These are phyloP conservation scores for Plasmodium vivax DNA, from an alignment of 169 alveolate species.

Conservation along the genomic window DNA sequence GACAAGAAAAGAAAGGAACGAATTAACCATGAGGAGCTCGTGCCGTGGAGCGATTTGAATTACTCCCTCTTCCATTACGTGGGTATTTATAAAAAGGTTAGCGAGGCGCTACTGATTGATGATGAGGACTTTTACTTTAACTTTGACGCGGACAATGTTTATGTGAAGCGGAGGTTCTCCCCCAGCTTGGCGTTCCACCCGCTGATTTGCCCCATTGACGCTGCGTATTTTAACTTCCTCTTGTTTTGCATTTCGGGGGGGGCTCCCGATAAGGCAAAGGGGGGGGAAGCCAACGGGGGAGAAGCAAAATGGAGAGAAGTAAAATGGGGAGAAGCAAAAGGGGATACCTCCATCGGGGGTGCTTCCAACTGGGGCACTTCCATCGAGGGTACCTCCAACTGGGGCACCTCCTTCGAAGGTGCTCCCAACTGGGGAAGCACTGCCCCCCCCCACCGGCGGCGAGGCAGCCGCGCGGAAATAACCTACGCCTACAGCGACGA, in stretches of 20 bases:
- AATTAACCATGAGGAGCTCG: neutral
- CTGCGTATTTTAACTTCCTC: slow-evolving; percentile 36
- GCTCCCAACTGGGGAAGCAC: neutral
- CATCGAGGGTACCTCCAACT: neutral
- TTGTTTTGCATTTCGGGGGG: slow-evolving; percentile 28
- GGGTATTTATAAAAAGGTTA: slow-evolving; percentile 6
- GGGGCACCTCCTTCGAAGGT: neutral
- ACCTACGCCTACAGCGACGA: neutral
- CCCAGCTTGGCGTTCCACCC: slow-evolving; percentile 27
- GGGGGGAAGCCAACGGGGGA: neutral
- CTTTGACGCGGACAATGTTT: slow-evolving; percentile 25
- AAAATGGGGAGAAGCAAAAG: neutral
- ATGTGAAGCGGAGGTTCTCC: slow-evolving; percentile 14
- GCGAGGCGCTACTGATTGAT: slow-evolving; percentile 31
- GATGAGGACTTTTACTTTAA: slow-evolving; percentile 54
- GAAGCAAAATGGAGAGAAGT: neutral
- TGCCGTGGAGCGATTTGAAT: slow-evolving; percentile 31
- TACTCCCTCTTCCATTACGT: slow-evolving; percentile 43
- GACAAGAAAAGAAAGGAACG: neutral
- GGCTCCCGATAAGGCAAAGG: neutral
- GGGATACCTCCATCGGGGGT: no score
- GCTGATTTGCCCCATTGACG: slow-evolving; percentile 28
- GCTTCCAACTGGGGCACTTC: neutral
- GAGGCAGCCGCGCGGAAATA: neutral
- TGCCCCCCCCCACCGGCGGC: neutral